Conservation (phyloP, 2,329 filamentous ascomycete genomes). For the Septoria linicola region DNA sequence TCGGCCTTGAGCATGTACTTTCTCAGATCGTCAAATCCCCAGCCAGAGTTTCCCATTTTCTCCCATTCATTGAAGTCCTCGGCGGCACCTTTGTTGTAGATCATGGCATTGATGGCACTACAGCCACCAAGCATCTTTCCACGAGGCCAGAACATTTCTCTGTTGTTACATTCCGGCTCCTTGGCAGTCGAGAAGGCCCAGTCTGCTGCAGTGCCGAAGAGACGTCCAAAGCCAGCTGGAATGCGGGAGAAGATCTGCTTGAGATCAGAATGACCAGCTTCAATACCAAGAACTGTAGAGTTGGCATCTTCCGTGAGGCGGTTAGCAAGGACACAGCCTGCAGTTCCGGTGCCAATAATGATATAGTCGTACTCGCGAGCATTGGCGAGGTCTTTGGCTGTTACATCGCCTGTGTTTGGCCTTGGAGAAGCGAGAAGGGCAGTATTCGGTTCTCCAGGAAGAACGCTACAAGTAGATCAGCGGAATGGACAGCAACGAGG, state of each 20-base stretch:
- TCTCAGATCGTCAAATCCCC: slow-evolving; percentile 11
- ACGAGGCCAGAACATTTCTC: slow-evolving; percentile 17
- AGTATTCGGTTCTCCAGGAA: slow-evolving; percentile 23
- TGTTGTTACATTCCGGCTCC: slow-evolving; percentile 16
- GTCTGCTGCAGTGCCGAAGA: slow-evolving; percentile 19
- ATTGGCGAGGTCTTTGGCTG: slow-evolving; percentile 14
- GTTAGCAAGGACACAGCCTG: slow-evolving; percentile 35
- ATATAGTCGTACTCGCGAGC: slow-evolving; percentile 33
- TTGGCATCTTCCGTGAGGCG: slow-evolving; percentile 31
- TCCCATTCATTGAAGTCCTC: slow-evolving; percentile 24
- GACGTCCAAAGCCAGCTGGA: slow-evolving; percentile 19
- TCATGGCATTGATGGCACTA: slow-evolving; percentile 22
- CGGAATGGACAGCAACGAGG: too few species aligned
- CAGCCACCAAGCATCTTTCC: slow-evolving; percentile 20
- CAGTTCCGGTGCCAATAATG: slow-evolving; percentile 34
- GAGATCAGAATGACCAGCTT: slow-evolving; percentile 31
- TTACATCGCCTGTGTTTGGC: slow-evolving; percentile 9
- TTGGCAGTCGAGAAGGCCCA: slow-evolving; percentile 20
- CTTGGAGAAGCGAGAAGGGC: slow-evolving; percentile 18
- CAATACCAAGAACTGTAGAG: slow-evolving; percentile 32
- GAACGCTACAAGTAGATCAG: too few species aligned
- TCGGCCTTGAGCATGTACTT: slow-evolving; percentile 19
- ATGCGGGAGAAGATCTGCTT: slow-evolving; percentile 25
- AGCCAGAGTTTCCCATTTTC: slow-evolving; percentile 14
- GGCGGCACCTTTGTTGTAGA: slow-evolving; percentile 22